phyloP scores from a whole-genome alignment of 2,329 filamentous ascomycete species.

The Curvularia spicifera region DNA sequence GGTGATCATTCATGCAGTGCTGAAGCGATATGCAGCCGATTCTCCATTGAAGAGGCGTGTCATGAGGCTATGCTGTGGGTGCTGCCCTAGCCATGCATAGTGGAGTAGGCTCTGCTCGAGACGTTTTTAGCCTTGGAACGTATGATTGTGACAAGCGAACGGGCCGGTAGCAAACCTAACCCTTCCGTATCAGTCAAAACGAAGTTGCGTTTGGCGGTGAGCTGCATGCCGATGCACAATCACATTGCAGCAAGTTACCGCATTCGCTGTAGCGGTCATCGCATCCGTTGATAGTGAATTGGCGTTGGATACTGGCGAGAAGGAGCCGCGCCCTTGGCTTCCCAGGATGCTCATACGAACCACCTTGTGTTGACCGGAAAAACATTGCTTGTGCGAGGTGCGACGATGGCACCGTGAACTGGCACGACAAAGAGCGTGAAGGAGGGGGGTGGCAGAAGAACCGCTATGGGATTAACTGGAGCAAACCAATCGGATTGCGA shows the following conservation, averaged over 20 bases:
- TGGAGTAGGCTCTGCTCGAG: conserved; percentile 14
- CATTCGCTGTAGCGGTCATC: background rate
- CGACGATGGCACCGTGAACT: conserved; percentile 22
- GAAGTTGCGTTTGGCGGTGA: conserved; percentile 15
- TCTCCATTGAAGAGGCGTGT: conserved; percentile 15
- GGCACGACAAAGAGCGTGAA: conserved; percentile 5
- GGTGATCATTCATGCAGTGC: conserved; percentile 16
- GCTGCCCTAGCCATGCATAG: conserved; percentile 18
- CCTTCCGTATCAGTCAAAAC: conserved; percentile 7
- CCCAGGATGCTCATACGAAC: conserved; percentile 5
- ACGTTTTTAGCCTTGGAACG: conserved; percentile 13
- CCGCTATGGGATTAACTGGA: conserved; percentile 17
- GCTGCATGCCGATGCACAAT: conserved; percentile 10
- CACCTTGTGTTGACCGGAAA: conserved; percentile 17
- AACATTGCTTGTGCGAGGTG: conserved; percentile 25
- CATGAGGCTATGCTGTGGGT: conserved; percentile 16
- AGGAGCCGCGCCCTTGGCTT: conserved; percentile 13
- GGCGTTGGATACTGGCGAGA: conserved; percentile 8
- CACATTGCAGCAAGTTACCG: conserved; percentile 4
- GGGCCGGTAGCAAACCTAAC: conserved; percentile 14
- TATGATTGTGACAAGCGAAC: conserved; percentile 17
- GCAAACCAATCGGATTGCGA: conserved; percentile 26
- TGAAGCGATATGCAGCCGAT: conserved; percentile 18
- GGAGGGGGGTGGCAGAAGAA: conserved; percentile 9
- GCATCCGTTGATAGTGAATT: conserved; percentile 1